Conservation (phyloP, 805 yeast species). For the Maudiozyma barnettii region DNA sequence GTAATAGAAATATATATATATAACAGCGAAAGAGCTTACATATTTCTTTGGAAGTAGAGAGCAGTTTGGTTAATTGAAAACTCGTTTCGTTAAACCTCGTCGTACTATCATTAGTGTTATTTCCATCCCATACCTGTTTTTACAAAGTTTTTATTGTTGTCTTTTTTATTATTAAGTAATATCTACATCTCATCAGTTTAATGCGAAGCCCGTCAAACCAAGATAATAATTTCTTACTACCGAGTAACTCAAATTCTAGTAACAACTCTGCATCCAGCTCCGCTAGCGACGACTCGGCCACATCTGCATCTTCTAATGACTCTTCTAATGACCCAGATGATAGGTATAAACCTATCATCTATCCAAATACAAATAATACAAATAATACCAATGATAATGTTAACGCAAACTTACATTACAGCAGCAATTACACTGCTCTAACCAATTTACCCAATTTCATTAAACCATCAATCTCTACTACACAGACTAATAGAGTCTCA, state of each 20-base stretch:
- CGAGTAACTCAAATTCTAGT: slow-evolving; percentile 20
- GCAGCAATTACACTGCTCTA: neutral
- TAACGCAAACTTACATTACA: slow-evolving; percentile 2
- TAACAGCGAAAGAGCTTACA: too few species aligned
- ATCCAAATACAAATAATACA: slow-evolving; percentile 9
- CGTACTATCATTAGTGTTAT: too few species aligned
- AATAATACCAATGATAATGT: slow-evolving; percentile 1
- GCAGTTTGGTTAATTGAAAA: too few species aligned
- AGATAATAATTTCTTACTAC: slow-evolving; percentile 31
- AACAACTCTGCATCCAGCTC: slow-evolving; percentile 13
- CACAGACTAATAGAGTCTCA: neutral
- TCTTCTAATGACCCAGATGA: slow-evolving; percentile 37
- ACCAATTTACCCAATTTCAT: neutral
- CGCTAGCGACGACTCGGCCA: slow-evolving; percentile 4
- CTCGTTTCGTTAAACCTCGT: too few species aligned
- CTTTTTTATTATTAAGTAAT: slow-evolving; percentile 13
- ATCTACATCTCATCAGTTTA: neutral
- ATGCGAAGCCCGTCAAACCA: slow-evolving; percentile 50
- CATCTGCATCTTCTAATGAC: slow-evolving; percentile 28
- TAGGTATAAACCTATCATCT: slow-evolving; percentile 33
- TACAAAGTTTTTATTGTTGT: too few species aligned
- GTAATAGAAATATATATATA: too few species aligned
- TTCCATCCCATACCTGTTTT: too few species aligned
- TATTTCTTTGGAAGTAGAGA: too few species aligned
- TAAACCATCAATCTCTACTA: slow-evolving; percentile 2